Evolutionary conservation across 345 rosid species (phyloP).

Genomic region (Hirschfeldia incana): DNA sequence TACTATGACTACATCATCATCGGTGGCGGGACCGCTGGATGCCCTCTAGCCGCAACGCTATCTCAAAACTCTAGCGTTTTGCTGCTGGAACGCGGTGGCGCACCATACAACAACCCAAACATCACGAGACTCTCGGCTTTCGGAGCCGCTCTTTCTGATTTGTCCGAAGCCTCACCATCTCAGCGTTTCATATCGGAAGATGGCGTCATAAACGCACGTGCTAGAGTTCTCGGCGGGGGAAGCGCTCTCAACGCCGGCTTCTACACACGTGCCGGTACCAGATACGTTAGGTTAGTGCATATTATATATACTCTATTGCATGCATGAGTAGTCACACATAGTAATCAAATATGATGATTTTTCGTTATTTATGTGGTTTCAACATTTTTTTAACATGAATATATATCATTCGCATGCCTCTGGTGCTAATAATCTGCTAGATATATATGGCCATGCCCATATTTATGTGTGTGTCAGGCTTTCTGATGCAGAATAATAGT

Average conservation of each 20-base stretch:
- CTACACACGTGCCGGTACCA: slow-evolving; percentile 52
- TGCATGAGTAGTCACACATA: neutral
- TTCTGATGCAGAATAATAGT: too few relatives aligned
- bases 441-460: too few relatives aligned
- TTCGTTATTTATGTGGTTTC: neutral
- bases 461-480: too few relatives aligned
- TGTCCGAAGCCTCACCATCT: slow-evolving; percentile 54
- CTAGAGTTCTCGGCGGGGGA: slow-evolving; percentile 72
- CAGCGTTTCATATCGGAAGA: slow-evolving; percentile 73
- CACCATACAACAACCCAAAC: slow-evolving; percentile 63
- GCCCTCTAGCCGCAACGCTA: slow-evolving; percentile 77
- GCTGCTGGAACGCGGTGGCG: slow-evolving; percentile 73
- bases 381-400: neutral
- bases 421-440: neutral
- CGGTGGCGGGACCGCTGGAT: slow-evolving; percentile 86
- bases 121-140: slow-evolving; percentile 50
- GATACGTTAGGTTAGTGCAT: slow-evolving; percentile 45
- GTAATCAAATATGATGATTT: neutral
- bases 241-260: slow-evolving; percentile 69
- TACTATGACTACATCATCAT: slow-evolving; percentile 59
- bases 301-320: neutral
- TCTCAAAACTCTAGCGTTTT: slow-evolving; percentile 60
- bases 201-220: slow-evolving; percentile 71
- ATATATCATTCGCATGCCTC: too few relatives aligned
- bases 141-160: slow-evolving; percentile 55